Evolutionary conservation across 2,329 filamentous ascomycete species (phyloP).

Genomic region (Aspergillus tubingensis): DNA sequence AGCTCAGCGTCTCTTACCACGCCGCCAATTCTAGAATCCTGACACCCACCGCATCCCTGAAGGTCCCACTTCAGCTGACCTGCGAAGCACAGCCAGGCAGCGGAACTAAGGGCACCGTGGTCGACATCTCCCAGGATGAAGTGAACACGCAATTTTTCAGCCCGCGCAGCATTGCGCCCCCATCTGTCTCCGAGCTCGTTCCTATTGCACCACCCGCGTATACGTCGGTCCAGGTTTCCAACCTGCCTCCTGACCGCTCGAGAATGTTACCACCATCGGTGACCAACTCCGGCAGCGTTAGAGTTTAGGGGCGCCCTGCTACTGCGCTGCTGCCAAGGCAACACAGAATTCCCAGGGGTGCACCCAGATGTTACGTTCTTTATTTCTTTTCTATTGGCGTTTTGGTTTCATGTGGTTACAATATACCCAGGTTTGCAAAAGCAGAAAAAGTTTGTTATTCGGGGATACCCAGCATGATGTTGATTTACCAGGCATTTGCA

Average conservation of each 20-base stretch:
- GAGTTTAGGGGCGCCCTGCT: not conserved
- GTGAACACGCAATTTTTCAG: conserved; percentile 26
- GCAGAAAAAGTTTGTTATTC: conserved; percentile 5
- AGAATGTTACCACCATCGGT: not conserved
- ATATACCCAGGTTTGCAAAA: conserved; percentile 3
- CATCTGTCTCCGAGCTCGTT: not conserved
- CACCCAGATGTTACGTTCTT: not conserved
- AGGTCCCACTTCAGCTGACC: conserved; percentile 48
- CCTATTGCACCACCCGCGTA: conserved; percentile 3
- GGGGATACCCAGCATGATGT: not conserved
- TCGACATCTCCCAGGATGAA: conserved; percentile 22
- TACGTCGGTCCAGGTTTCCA: not conserved
- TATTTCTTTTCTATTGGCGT: not conserved
- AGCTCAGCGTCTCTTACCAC: conserved; percentile 59
- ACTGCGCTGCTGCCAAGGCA: not conserved
- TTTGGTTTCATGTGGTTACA: not conserved
- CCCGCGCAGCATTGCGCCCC: conserved; percentile 19
- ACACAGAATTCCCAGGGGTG: not conserved
- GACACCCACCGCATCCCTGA: conserved; percentile 43
- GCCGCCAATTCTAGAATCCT: conserved; percentile 48
- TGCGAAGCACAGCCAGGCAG: conserved; percentile 19
- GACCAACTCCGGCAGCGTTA: not conserved
- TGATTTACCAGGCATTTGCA: not conserved
- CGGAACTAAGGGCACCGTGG: not conserved
- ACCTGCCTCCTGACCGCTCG: conserved; percentile 2